Base-by-base conservation (phyloP, 169 alveolate species). In the Plasmodium ovale region DNA sequence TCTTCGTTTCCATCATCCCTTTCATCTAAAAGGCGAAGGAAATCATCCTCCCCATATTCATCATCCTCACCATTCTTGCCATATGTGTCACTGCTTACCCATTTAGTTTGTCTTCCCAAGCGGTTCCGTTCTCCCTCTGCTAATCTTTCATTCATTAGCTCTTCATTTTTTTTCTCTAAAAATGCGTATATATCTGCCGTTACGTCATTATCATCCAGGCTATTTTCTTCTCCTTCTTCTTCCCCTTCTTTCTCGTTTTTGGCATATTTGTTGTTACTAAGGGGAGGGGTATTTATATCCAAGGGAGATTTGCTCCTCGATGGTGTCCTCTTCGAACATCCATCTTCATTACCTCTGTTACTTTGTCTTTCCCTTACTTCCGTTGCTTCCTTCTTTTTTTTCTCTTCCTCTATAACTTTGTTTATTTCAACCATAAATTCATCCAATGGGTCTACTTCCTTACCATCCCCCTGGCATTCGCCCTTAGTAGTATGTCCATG, bases 401-500 rank as follows among this genome's bases (percentile, higher is more conserved):
- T 67, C 31, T 82, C 85, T 59, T 82, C 91, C 39, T 85, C 91
- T 10, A 85, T 44, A 0, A 85, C 87, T 64, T 85, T 85, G 59
- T 85, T 69, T 85, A 85, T 85, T 68, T 85, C 91, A 27, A 58
- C 23, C 91, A 85, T 85, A 39, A 85, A 85, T 69, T 67, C 87
- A 35, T 85, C 91, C 33, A 85, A 59, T 16, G 91, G 85, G 62
- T 85, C 91, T 1, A 68, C 49, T 54, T 85, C 77, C 5, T 54
- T 59, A 9, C n/a, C 19, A 4, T 14, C 60, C n/a, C 6, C n/a
- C n/a, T 6, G 51, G 5, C 9, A 5, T 29, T 54, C 31, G 2
- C 64, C 64, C 7, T 16, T 54, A 3, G 1, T 29, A 21, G 14
- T 21, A 54, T 54, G 14, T 10, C n/a, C 9, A n/a, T 54, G 56